Evolutionary conservation across 768 basidiomycete species (phyloP), one percentile per base, ranked within the genome.

Genomic region (Pleurotus platypus): DNA sequence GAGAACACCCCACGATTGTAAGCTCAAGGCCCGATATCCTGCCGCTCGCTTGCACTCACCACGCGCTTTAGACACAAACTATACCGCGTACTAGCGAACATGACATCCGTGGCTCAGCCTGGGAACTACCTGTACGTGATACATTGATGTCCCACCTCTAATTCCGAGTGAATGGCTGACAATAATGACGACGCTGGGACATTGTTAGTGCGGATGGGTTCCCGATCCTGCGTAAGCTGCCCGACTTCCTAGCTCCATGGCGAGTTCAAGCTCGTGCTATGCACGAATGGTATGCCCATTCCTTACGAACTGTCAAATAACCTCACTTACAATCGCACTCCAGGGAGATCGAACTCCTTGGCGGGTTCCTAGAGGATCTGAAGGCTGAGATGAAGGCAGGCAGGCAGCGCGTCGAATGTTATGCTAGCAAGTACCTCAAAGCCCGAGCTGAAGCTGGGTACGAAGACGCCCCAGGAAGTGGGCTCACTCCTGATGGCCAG

Each of bases 231-330:
- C 65, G 67, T 7, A 58, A 49, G 35, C 61, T 69, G 12, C 68
- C 67, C 26, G 66, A 69, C 46, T 57, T 61, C 37, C 60, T 69
- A 5, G 66, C 67, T 1, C 60, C 61, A 46, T 69, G 68, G 68
- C 54, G 68, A 13, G 60, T 59, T 18, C 56, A 65, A n/a, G 67
- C 59, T 35, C 56, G 59, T n/a, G 59, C 58, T 46, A 63, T 67
- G 63, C 42, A 45, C 20, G 42, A 45, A 16, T 45, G 42, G 42
- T 45, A 45, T 2, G n/a, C 15, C 15, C 42, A 6, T 57, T 45
- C 9, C 8, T 45, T 11, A n/a, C 42, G 6, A 45, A 2, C 42
- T n/a, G 5, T 13, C 42, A 4, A 45, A 16, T 9, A 16, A 1
- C n/a, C 13, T 22, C 42, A 12, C 42, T 22, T n/a, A n/a, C 42